A percentile compares a stretch with the other conserved stretches of the same genome.
Conservation (phyloP, 768 basidiomycete species). For the Sporobolomyces phaffii region DNA sequence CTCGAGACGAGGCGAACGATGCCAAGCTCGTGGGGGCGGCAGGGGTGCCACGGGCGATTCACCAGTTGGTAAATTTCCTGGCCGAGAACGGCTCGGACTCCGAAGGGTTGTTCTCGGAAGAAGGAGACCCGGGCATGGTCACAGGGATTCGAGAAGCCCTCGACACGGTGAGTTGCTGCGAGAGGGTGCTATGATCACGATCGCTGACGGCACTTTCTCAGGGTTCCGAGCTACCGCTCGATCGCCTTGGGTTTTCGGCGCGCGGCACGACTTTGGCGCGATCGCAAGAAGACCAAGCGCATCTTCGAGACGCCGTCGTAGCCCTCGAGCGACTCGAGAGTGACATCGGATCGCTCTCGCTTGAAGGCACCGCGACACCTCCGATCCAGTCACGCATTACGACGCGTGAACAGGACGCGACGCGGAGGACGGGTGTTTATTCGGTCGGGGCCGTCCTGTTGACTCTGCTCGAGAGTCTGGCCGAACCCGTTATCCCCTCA, state of each 20-base stretch:
- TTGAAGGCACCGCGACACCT: not conserved
- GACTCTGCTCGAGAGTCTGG: constrained; percentile 8
- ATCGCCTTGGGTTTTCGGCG: not conserved
- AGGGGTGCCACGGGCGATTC: constrained; percentile 17
- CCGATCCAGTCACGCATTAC: not conserved
- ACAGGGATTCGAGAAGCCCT: constrained; percentile 7
- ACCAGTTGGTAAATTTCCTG: constrained; percentile 19
- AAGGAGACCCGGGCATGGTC: constrained; percentile 9
- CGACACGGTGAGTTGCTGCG: constrained; percentile 13
- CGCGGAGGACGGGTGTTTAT: not conserved
- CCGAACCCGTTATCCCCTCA: constrained; percentile 22
- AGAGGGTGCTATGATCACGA: no score
- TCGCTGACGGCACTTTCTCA: not conserved
- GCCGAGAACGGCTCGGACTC: constrained; percentile 18
- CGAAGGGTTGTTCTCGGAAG: constrained; percentile 11
- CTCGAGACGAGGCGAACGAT: not conserved
- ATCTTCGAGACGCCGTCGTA: constrained; percentile 16
- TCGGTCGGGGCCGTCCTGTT: constrained; percentile 4
- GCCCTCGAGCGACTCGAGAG: constrained; percentile 16
- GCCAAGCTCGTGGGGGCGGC: not conserved
- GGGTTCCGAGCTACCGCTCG: constrained; percentile 8
- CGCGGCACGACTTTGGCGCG: no score
- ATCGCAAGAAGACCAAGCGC: constrained; percentile 1
- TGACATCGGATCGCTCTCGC: constrained; percentile 30
- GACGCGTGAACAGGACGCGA: not conserved